Base-by-base conservation (phyloP, 2,329 filamentous ascomycete genomes). In the Pyrenophora graminea region DNA sequence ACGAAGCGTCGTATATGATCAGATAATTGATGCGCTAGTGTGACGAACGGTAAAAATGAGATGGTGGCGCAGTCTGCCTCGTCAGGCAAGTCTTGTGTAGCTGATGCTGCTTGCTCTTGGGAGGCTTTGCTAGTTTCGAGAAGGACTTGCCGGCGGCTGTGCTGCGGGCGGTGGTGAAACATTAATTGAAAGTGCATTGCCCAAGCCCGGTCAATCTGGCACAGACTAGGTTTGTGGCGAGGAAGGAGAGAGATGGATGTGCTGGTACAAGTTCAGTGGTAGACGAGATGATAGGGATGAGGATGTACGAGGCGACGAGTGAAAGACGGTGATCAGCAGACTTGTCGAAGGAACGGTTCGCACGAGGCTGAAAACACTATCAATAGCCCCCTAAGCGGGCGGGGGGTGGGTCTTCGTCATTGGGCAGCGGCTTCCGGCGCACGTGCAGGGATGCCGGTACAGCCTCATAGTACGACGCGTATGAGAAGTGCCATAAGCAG, bases 401-500 rank as follows among this genome's bases (percentile, higher is more conserved):
- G 15, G 15, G 15, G 10, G 42, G 37, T 33, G 47, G 40, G 39
- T 33, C 48, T 32, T 38, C 54, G 51, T 48, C 47, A 56, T 56
- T 48, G 54, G 49, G 39, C 46, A 46, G 31, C 46, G 37, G 43
- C 40, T 39, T 41, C 51, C 43, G 46, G 39, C 36, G 44, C 45
- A 51, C n/a, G 25, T 49, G 42, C 55, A 58, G 52, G 55, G 55
- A 42, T 49, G 32, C 4, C 23, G 19, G 49, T 56, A 51, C 48
- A 51, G 51, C 48, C 48, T 47, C 52, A 45, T 41, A 30, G 40
- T 30, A 44, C 39, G 46, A 58, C 55, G 55, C 55, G 55, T 58
- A 49, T 27, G 10, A 13, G 41, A 5, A 17, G 3, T 23, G 30
- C n/a, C 45, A 53, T 40, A 53, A 53, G 40, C 37, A 41, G 36